These are phyloP conservation scores for Aspergillus sp. DNA, from an alignment of 2,329 filamentous ascomycete species.

Conservation along the genomic window DNA sequence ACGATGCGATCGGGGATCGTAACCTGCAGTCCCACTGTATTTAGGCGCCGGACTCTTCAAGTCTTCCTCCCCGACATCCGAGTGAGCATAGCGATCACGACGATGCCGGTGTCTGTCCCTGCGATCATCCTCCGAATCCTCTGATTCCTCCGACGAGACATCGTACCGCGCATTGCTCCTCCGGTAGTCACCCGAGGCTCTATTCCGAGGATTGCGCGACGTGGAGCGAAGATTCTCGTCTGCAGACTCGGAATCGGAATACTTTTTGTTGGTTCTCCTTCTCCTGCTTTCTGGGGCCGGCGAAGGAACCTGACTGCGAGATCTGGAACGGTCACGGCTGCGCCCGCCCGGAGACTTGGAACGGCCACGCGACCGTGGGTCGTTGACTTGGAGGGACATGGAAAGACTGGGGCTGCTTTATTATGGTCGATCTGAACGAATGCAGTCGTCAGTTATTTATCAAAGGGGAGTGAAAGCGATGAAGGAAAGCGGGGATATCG, in stretches of 20 bases:
- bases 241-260: conserved; percentile 23
- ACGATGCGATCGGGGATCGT: conserved; percentile 15
- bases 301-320: conserved; percentile 32
- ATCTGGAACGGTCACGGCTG: conserved; percentile 37
- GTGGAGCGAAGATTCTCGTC: conserved; percentile 21
- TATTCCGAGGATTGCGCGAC: conserved; percentile 4
- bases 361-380: conserved; percentile 39
- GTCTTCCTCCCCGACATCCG: conserved; percentile 15
- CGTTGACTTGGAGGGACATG: conserved; percentile 36
- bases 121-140: conserved; percentile 3
- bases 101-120: no score
- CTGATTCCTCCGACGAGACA: neutral
- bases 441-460: neutral
- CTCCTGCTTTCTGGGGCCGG: conserved; percentile 22
- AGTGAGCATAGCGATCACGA: conserved; percentile 21
- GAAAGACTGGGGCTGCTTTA: conserved; percentile 3
- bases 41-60: conserved; percentile 1
- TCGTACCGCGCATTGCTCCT: conserved; percentile 10
- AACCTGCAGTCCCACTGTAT: neutral
- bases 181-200: neutral
- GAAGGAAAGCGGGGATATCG: no score
- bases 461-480: no score
- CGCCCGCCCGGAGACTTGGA: conserved; percentile 41
- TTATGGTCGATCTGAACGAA: neutral
- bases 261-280: conserved; percentile 11